These are phyloP conservation scores for Candolleomyces eurysporus DNA, from an alignment of 768 basidiomycete genomes.

Conservation along the genomic window DNA sequence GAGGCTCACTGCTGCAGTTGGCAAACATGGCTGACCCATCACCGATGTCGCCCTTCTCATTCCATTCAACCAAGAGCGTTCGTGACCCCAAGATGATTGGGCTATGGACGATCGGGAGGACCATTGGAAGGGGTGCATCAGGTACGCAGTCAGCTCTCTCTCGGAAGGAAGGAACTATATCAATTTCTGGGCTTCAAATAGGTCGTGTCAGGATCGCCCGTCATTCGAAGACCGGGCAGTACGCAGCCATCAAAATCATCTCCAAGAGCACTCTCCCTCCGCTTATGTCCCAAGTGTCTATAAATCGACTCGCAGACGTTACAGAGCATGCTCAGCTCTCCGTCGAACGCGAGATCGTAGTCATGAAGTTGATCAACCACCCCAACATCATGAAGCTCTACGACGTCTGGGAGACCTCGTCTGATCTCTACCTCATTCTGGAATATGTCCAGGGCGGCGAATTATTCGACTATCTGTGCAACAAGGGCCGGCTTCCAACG, in stretches of 20 bases:
- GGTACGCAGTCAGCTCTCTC: slow-evolving; percentile 39
- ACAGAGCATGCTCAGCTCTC: slow-evolving; percentile 76
- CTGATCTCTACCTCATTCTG: slow-evolving; percentile 85
- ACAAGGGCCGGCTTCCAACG: slow-evolving; percentile 65
- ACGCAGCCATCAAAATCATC: slow-evolving; percentile 94
- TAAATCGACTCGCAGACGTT: slow-evolving; percentile 67
- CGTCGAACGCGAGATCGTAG: slow-evolving; percentile 91
- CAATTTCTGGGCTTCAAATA: slow-evolving; percentile 24
- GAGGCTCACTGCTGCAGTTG: not conserved
- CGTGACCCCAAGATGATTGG: slow-evolving; percentile 69
- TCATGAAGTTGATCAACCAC: slow-evolving; percentile 97
- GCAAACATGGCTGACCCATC: slow-evolving; percentile 25
- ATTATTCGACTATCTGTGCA: slow-evolving; percentile 89
- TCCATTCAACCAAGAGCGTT: slow-evolving; percentile 12
- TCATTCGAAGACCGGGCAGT: slow-evolving; percentile 83
- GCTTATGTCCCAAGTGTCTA: slow-evolving; percentile 57
- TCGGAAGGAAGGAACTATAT: not conserved
- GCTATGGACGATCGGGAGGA: slow-evolving; percentile 79
- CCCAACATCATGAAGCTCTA: slow-evolving; percentile 93
- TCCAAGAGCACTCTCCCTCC: slow-evolving; percentile 60
- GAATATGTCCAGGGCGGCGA: slow-evolving; percentile 96
- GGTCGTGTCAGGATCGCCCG: slow-evolving; percentile 90
- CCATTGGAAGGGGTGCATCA: slow-evolving; percentile 79
- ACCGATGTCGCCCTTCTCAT: slow-evolving; percentile 15
- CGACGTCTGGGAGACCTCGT: slow-evolving; percentile 95